Base-by-base conservation (phyloP, 2,329 filamentous ascomycete species). In the Lachnum nothofagi region DNA sequence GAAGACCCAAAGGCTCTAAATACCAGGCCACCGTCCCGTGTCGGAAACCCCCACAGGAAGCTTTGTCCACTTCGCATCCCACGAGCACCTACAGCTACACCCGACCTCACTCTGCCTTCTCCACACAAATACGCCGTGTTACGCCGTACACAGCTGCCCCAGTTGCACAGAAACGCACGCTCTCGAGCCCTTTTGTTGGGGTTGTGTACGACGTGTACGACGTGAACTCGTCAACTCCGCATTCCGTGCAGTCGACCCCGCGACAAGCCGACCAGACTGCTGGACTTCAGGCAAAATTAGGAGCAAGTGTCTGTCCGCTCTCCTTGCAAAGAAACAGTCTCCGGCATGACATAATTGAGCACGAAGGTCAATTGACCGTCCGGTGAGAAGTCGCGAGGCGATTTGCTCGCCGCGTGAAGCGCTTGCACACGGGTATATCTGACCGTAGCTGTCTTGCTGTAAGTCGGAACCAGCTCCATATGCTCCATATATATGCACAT, bases 341-440 rank as follows among this genome's bases (percentile, higher is more conserved):
- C 44, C 52, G 57, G 55, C 51, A 59, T 60, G 57, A 49, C 48
- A 46, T 53, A 54, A 49, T 42, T 31, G 44, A 41, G 16, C 12
- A 42, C 34, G 46, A 49, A 35, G 46, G 46, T 57, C 53, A 54
- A 55, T 56, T 60, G 52, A 49, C 48, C 51, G 17, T 49, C 49
- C 42, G 48, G 44, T 49, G 45, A 47, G 48, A 35, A 48, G 48
- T 44, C 42, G 45, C 42, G 49, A 44, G 43, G 38, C 24, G 41
- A 23, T 12, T 46, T 24, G 50, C 31, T 33, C n/a, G 29, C 31
- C 43, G 25, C 33, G 27, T 31, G 12, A n/a, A 41, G 25, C 46
- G 17, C 29, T 10, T 19, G 40, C 17, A 33, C 14, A 16, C 22
- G 5, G n/a, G n/a, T n/a, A n/a, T 12, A 27, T 25, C 39, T 14